phyloP scores from a whole-genome alignment of 2,329 filamentous ascomycete species.

The Monilinia laxa region DNA sequence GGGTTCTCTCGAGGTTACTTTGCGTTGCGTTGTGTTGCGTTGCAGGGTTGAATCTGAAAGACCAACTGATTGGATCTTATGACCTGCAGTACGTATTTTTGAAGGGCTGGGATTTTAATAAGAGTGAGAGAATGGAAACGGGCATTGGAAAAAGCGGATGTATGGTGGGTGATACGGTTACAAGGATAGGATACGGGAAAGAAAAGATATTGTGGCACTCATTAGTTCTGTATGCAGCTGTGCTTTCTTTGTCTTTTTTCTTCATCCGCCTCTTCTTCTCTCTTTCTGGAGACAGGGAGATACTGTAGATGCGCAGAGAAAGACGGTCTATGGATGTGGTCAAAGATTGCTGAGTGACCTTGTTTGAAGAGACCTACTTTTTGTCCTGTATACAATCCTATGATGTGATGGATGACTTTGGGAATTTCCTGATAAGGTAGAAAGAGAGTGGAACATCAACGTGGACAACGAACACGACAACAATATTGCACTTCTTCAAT shows the following conservation, averaged over 20 bases:
- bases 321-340: neutral
- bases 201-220: neutral
- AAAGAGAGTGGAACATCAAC: slow-evolving; percentile 13
- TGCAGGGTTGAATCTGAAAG: slow-evolving; percentile 20
- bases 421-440: neutral
- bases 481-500: neutral
- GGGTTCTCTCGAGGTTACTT: neutral
- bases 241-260: neutral
- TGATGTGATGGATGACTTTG: neutral
- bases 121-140: neutral
- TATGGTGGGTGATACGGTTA: neutral
- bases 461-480: slow-evolving; percentile 14
- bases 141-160: neutral
- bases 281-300: neutral
- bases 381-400: neutral
- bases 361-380: neutral
- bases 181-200: neutral
- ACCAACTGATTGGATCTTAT: slow-evolving; percentile 22
- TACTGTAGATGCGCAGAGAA: neutral
- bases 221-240: neutral
- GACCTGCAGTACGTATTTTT: slow-evolving; percentile 17
- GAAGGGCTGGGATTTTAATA: neutral
- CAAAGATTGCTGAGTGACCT: neutral
- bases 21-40: neutral
- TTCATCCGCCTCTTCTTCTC: neutral